These are phyloP conservation scores for Rhodamnia argentea DNA, from an alignment of 345 rosid species.

Conservation along the genomic window DNA sequence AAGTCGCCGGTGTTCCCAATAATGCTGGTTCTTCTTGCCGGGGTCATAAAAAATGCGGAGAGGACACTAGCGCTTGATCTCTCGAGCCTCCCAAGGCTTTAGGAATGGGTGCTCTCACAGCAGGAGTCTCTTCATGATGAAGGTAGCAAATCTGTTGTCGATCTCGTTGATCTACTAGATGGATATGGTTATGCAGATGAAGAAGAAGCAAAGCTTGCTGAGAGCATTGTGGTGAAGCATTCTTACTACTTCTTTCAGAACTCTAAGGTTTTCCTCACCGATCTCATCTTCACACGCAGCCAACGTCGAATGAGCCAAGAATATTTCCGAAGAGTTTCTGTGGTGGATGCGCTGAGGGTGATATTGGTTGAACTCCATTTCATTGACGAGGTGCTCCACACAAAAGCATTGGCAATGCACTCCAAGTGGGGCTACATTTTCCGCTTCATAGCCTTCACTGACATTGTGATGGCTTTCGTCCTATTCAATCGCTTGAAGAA, in stretches of 20 bases:
- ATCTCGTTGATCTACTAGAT: fast-evolving
- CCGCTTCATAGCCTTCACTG: background rate
- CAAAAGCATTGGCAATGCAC: background rate
- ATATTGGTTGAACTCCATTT: background rate
- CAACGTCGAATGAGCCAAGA: fast-evolving
- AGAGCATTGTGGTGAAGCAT: background rate
- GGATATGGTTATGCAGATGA: background rate
- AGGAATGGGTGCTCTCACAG: fast-evolving
- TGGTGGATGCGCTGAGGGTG: background rate
- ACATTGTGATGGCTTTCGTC: fast-evolving
- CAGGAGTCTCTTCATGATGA: fast-evolving
- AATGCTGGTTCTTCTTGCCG: background rate
- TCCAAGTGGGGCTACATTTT: background rate
- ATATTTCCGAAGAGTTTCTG: fast-evolving
- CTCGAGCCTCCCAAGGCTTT: background rate
- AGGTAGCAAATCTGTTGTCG: fast-evolving
- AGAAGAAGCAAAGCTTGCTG: background rate
- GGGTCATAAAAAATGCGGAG: background rate
- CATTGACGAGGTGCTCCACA: background rate
- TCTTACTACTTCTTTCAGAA: background rate
- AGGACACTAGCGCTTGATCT: background rate
- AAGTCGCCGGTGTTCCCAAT: background rate
- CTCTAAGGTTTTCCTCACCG: fast-evolving
- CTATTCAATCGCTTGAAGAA: background rate
- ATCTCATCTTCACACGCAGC: fast-evolving